Conservation (phyloP, 441 rosid genomes). For the Codiaeum variegatum region DNA sequence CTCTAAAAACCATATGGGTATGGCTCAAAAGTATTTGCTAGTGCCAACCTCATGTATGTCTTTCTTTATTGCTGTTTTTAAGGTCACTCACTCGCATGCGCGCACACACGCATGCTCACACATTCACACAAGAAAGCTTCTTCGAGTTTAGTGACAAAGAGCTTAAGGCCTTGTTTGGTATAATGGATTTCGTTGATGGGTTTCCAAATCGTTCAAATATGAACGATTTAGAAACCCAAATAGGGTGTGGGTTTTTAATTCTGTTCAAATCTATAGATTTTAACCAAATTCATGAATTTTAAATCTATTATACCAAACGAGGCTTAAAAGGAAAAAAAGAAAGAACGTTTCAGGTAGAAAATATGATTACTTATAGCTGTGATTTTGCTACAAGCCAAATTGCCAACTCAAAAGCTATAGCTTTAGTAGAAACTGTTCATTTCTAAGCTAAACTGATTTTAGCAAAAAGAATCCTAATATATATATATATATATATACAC, state of each 20-base stretch:
- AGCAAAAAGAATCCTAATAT: background rate
- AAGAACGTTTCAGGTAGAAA: conserved; percentile 26
- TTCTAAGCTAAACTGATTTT: background rate
- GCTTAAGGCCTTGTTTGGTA: no score
- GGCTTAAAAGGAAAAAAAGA: conserved; percentile 13
- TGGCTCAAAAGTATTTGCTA: conserved; percentile 12
- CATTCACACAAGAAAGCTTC: background rate
- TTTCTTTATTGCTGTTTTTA: conserved; percentile 28
- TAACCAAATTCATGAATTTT: no score
- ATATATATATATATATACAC: background rate
- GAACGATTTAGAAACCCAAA: no score
- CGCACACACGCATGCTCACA: background rate
- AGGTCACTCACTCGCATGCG: conserved; percentile 9
- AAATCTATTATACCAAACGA: no score
- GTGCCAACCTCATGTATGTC: conserved; percentile 8
- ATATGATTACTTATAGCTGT: conserved; percentile 14
- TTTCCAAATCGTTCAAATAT: no score
- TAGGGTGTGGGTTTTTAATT: no score
- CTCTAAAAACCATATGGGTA: conserved; percentile 2
- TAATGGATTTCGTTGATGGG: no score
- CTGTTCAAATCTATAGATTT: no score
- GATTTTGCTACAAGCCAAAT: conserved; percentile 34
- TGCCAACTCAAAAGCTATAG: conserved; percentile 20
- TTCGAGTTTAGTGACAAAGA: conserved; percentile 26
- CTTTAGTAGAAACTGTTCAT: background rate